Percentiles rank a stretch among this genome's conserved stretches.
Evolutionary conservation across 2,329 filamentous ascomycete genomes (phyloP).

Genomic region (Reticulascus tulasneorum): DNA sequence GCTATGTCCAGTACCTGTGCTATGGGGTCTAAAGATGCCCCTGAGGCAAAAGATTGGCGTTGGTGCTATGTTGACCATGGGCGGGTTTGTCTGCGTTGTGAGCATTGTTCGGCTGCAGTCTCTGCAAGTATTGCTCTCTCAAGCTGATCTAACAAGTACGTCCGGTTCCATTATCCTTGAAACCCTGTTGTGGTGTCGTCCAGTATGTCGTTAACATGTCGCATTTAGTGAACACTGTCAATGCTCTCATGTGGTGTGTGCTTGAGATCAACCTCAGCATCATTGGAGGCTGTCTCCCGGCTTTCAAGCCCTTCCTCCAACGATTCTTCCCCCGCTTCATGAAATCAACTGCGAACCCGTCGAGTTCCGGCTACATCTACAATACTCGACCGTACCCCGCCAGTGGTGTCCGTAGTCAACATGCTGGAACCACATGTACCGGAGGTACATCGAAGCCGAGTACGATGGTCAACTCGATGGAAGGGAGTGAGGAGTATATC

Average conservation of each 20-base stretch:
- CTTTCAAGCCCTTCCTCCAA: slow-evolving; percentile 19
- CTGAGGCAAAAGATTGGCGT: slow-evolving; percentile 37
- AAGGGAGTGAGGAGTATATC: slow-evolving; percentile 15
- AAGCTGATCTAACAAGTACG: too few species aligned
- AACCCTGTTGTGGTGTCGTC: too few species aligned
- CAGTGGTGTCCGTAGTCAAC: slow-evolving; percentile 4
- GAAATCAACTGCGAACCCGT: too few species aligned
- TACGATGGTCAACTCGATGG: too few species aligned
- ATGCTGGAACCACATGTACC: slow-evolving; percentile 1
- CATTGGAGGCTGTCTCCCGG: slow-evolving; percentile 19
- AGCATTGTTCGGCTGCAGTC: slow-evolving; percentile 18
- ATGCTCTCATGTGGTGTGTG: slow-evolving; percentile 19
- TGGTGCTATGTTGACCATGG: slow-evolving; percentile 34
- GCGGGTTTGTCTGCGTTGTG: slow-evolving; percentile 17
- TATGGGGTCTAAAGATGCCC: slow-evolving; percentile 38
- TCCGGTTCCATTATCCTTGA: too few species aligned
- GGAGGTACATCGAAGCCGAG: neutral
- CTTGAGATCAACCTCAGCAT: slow-evolving; percentile 22
- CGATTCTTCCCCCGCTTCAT: slow-evolving; percentile 15
- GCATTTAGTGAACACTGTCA: slow-evolving; percentile 14
- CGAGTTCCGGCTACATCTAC: slow-evolving; percentile 1
- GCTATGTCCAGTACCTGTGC: slow-evolving; percentile 35
- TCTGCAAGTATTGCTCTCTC: too few species aligned
- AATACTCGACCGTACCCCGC: neutral
- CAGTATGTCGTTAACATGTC: too few species aligned